Evolutionary conservation across 1,284 basidiomycete species (phyloP), one percentile per base, ranked within the genome.

Genomic region (Mycena citricolor): DNA sequence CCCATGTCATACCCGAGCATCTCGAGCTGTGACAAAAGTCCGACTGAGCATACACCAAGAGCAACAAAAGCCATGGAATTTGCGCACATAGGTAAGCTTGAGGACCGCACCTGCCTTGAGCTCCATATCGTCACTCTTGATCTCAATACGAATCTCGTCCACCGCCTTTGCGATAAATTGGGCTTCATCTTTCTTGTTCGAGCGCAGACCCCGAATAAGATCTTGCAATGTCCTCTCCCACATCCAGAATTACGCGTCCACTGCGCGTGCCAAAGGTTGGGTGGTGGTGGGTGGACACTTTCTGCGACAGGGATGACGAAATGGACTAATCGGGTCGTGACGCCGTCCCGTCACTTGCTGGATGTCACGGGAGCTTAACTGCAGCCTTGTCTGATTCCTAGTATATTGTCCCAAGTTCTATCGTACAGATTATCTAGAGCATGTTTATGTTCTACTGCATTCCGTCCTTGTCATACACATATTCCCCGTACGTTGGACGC

Each of bases 171-270:
- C 76, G 55, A 90, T 86, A 67, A 90, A 90, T 63, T 83, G 86
- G 59, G 78, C 69, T 64, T 90, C 86, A 70, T 90, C 88, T 56
- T 79, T 77, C 71, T 88, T 90, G 70, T 89, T 88, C 39, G 87
- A 87, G 43, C 92, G 83, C 52, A 95, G 74, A 35, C 92, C 92
- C 49, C 91, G 80, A 61, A 95, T 91, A 56, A 95, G 84, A 68
- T 94, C 92, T 60, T 94, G 89, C 12, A 95, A 76, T 11, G 90
- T 94, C 39, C 92, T 78, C 71, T 95, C 92, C 86, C 91, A 95
- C 92, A 95, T 94, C n/a, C n/a, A n/a, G n/a, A 24, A 36, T 32
- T 19, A 26, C 47, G 41, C 42, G 47, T 44, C 31, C 23, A 43
- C 11, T n/a, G n/a, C n/a, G n/a, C n/a, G n/a, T n/a, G n/a, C n/a